Evolutionary conservation across 2,329 filamentous ascomycete genomes (phyloP).

Genomic region (Aaosphaeria pasadenensis): DNA sequence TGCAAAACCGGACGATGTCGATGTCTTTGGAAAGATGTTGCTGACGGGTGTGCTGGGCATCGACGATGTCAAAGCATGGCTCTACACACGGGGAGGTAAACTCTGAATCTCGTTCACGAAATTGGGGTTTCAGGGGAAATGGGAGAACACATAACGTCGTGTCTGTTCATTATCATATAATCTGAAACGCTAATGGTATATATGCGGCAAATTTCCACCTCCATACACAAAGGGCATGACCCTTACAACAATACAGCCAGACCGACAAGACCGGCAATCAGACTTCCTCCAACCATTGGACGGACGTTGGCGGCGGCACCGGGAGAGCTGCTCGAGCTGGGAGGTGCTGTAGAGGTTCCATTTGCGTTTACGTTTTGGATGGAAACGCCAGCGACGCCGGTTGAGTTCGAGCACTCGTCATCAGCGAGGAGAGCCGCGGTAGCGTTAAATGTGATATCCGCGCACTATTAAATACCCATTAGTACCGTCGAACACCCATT

Average conservation of each 20-base stretch:
- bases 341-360: neutral
- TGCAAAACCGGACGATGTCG: conserved; percentile 24
- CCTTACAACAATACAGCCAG: neutral
- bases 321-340: neutral
- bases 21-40: conserved; percentile 26
- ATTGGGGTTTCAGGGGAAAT: too few relatives aligned
- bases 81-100: conserved; percentile 17
- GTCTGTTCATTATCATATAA: too few relatives aligned
- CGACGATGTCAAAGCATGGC: conserved; percentile 30
- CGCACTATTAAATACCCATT: conserved; percentile 31
- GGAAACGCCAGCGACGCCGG: conserved; percentile 34
- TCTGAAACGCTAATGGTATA: too few relatives aligned
- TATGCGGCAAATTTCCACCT: neutral
- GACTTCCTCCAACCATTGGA: neutral
- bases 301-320: neutral
- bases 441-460: conserved; percentile 43
- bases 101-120: conserved; percentile 2
- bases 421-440: conserved; percentile 35
- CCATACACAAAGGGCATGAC: neutral
- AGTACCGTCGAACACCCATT: neutral
- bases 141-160: too few relatives aligned
- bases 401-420: conserved; percentile 39
- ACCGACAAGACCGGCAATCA: neutral
- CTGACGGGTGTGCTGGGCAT: conserved; percentile 22
- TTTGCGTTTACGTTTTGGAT: conserved; percentile 17